Percentiles rank a stretch among this genome's conserved stretches.
Conservation (phyloP, 1,139 yeast genomes). For the Kodamaea derodonti region DNA sequence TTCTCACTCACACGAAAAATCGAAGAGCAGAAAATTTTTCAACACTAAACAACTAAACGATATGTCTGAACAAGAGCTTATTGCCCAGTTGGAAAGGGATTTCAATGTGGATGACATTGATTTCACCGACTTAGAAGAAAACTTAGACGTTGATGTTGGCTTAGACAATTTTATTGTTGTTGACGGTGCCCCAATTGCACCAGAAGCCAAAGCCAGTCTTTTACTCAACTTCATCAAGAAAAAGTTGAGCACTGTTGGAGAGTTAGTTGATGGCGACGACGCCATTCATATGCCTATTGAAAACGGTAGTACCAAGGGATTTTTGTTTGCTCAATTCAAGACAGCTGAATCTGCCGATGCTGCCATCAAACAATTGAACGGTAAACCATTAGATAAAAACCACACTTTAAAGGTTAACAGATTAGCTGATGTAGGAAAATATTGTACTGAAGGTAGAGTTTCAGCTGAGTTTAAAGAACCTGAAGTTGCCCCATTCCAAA, state of each 20-base stretch:
- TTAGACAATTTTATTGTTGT: constrained; percentile 81
- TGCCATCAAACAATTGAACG: constrained; percentile 78
- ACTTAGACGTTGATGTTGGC: constrained; percentile 61
- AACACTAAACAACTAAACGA: constrained; percentile 1
- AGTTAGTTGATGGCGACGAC: constrained; percentile 62
- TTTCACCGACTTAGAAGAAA: constrained; percentile 80
- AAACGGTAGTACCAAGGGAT: constrained; percentile 81
- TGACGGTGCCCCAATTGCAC: constrained; percentile 95
- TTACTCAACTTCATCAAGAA: constrained; percentile 83
- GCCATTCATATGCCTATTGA: constrained; percentile 81
- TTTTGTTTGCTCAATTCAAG: constrained; percentile 79
- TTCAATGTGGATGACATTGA: constrained; percentile 61
- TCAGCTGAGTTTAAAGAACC: constrained; percentile 69
- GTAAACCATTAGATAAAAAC: constrained; percentile 88
- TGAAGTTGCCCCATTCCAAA: constrained; percentile 61
- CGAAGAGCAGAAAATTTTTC: constrained; percentile 10
- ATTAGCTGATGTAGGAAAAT: constrained; percentile 80
- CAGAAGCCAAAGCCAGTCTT: constrained; percentile 81
- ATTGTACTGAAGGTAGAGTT: constrained; percentile 65
- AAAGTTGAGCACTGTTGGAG: constrained; percentile 66
- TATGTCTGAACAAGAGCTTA: constrained; percentile 21
- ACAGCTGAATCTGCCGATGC: constrained; percentile 64
- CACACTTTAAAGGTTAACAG: constrained; percentile 86
- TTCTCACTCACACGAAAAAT: constrained; percentile 2
- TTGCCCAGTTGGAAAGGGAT: constrained; percentile 44